Evolutionary conservation across 2,329 filamentous ascomycete species (phyloP), one percentile per base, ranked within the genome.

Genomic region (Sporothrix pseudoabietina): DNA sequence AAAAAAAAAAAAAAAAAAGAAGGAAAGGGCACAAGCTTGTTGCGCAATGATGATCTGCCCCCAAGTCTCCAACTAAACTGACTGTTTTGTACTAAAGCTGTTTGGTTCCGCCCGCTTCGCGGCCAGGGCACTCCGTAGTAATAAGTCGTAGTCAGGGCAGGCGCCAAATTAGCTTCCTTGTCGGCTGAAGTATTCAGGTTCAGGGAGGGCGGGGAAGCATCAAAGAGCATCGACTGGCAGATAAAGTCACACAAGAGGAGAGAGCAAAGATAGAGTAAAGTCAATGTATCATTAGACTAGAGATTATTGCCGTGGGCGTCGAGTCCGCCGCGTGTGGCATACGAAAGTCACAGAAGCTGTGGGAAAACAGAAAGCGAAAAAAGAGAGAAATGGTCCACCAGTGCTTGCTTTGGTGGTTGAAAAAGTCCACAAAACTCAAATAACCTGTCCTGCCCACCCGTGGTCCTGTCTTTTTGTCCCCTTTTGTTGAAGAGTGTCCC

Each of bases 1-100:
- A 49, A 16, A 19, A 49, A 49, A 19, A 4, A 19, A 49, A 49
- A 19, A 4, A 49, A 49, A 19, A 49, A 49, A 12, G 6, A 49
- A 16, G 5, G 14, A 44, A 9, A 39, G 26, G 26, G 26, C 26
- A 2, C n/a, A 35, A 35, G 35, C 35, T 35, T 47, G 41, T 52
- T 68, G 41, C 30, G 66, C 47, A 69, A 54, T 54, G 66, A 69
- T 69, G 66, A 69, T 69, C 66, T 49, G 47, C 47, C 52, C 39
- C 61, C 22, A 66, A 66, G 19, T 14, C 26, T 26, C 26, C 26
- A 26, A 26, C 26, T 26, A 26, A 26, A 26, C 26, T 26, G 26
- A 26, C 26, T 26, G 26, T 19, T 49, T 49, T 16, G 44, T 49
- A 49, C 44, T 49, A 44, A 49, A 49, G 3, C 22, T 49, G 32